phyloP scores from a whole-genome alignment of 805 yeast genomes.

The Yarrowia keelungensis region DNA sequence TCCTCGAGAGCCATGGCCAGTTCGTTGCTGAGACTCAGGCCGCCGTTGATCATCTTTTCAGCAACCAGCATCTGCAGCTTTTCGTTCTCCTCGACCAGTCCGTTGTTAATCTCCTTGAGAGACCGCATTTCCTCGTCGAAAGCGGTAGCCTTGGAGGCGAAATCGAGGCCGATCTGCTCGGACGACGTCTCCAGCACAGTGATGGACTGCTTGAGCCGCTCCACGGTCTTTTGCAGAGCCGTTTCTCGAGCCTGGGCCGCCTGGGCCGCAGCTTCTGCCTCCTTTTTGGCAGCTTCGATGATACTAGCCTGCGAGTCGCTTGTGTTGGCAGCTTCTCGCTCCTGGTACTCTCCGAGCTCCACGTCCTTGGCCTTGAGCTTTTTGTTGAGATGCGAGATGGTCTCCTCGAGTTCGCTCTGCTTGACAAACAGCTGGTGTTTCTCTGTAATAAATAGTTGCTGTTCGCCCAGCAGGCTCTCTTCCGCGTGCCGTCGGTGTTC shows the following conservation, averaged over 20 bases:
- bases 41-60: slow-evolving; percentile 48
- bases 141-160: slow-evolving; percentile 45
- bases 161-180: slow-evolving; percentile 47
- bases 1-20: slow-evolving; percentile 39
- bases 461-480: slow-evolving; percentile 34
- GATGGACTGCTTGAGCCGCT: slow-evolving; percentile 43
- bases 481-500: slow-evolving; percentile 28
- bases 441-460: slow-evolving; percentile 38
- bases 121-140: slow-evolving; percentile 45
- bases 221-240: slow-evolving; percentile 39
- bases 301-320: slow-evolving; percentile 23
- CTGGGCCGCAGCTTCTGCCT: slow-evolving; percentile 11
- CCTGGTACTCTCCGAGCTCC: slow-evolving; percentile 27
- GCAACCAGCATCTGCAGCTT: slow-evolving; percentile 49
- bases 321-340: slow-evolving; percentile 11
- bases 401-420: slow-evolving; percentile 25
- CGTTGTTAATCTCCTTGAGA: slow-evolving; percentile 42
- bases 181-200: slow-evolving; percentile 46
- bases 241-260: slow-evolving; percentile 33
- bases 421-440: slow-evolving; percentile 34
- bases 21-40: slow-evolving; percentile 44
- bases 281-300: slow-evolving; percentile 2
- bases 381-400: slow-evolving; percentile 14
- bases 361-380: slow-evolving; percentile 32
- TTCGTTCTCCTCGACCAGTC: slow-evolving; percentile 50